phyloP scores from a whole-genome alignment of 495 filamentous ascomycete genomes.

The Pseudotulostoma volvatum region DNA sequence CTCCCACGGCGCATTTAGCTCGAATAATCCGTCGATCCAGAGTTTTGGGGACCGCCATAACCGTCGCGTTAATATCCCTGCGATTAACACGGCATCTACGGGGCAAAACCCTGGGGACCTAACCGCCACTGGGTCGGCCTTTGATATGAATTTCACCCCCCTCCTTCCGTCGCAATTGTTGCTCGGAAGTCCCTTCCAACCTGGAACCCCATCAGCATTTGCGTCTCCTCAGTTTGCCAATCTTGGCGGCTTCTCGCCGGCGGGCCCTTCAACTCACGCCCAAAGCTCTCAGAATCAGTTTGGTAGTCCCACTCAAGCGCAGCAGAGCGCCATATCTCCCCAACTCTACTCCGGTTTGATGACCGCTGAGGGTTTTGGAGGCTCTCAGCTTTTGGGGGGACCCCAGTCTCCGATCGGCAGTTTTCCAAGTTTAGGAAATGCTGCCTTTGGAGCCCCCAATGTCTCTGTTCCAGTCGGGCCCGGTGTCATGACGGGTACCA shows the following conservation, averaged over 20 bases:
- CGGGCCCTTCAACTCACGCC: conserved; percentile 43
- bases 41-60: conserved; percentile 72
- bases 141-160: conserved; percentile 97
- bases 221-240: conserved; percentile 80
- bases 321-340: conserved; percentile 48
- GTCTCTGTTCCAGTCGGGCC: conserved; percentile 59
- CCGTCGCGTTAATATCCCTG: conserved; percentile 71
- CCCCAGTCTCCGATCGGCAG: conserved; percentile 77
- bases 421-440: conserved; percentile 42
- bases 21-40: conserved; percentile 48
- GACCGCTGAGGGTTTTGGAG: conserved; percentile 56
- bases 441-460: conserved; percentile 41
- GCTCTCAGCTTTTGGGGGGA: conserved; percentile 53
- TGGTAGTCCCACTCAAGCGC: conserved; percentile 43
- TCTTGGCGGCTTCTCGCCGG: conserved; percentile 58
- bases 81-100: conserved; percentile 66
- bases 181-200: conserved; percentile 91
- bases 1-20: conserved; percentile 76
- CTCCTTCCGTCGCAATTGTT: conserved; percentile 87
- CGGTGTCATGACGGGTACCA: conserved; percentile 74
- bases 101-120: conserved; percentile 51
- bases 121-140: conserved; percentile 71
- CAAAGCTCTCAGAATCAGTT: conserved; percentile 40
- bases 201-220: conserved; percentile 80
- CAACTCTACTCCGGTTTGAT: conserved; percentile 64